Evolutionary conservation across 441 rosid genomes (phyloP).

Genomic region (Pelargonium australe): DNA sequence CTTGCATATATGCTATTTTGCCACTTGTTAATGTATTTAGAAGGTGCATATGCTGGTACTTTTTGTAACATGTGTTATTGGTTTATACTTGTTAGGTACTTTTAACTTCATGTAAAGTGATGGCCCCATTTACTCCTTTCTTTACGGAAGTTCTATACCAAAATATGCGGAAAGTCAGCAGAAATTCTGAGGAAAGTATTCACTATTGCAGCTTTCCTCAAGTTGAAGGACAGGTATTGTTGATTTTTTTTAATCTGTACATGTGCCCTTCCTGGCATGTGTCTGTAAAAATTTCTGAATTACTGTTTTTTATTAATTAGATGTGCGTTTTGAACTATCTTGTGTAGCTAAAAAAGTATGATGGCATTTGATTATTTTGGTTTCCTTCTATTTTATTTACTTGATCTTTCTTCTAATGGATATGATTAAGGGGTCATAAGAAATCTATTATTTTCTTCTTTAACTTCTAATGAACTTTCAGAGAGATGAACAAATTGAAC

Average conservation of each 20-base stretch:
- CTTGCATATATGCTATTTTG: neutral
- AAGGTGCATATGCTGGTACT: neutral
- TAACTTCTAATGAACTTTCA: slow-evolving; percentile 27
- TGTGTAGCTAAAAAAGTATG: neutral
- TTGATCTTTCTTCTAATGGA: too few relatives aligned
- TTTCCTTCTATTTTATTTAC: too few relatives aligned
- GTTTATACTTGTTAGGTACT: slow-evolving; percentile 55
- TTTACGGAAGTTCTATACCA: slow-evolving; percentile 92
- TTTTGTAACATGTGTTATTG: slow-evolving; percentile 16
- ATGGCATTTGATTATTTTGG: neutral
- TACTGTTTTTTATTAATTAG: neutral
- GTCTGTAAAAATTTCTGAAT: neutral
- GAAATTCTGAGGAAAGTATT: slow-evolving; percentile 75
- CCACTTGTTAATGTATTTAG: neutral
- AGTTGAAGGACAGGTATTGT: slow-evolving; percentile 70
- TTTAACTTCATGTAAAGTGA: slow-evolving; percentile 87
- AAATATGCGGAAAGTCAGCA: slow-evolving; percentile 71
- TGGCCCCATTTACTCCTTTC: slow-evolving; percentile 97
- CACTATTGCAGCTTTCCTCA: slow-evolving; percentile 79
- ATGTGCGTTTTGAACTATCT: neutral
- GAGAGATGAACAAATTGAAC: slow-evolving; percentile 84
- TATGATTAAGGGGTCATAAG: neutral
- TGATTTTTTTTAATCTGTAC: slow-evolving; percentile 9
- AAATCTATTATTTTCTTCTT: slow-evolving; percentile 1
- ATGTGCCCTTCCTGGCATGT: slow-evolving; percentile 10